phyloP scores from a whole-genome alignment of 108 stramenopile species.

The Chaetoceros muelleri region DNA sequence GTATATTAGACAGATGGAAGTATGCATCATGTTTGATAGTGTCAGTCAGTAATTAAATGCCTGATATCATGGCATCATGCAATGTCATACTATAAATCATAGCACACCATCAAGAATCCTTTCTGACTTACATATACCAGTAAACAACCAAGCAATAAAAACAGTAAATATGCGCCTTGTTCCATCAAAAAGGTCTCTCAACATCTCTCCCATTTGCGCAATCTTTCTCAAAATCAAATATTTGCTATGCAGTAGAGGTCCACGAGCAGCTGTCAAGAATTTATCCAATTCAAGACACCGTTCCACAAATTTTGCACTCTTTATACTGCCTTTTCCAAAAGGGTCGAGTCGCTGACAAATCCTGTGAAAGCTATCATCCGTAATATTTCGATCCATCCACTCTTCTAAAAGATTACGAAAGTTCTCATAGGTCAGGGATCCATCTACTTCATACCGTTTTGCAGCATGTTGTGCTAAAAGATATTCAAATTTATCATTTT shows the following conservation, averaged over 20 bases:
- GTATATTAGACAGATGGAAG: no score
- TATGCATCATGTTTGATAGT: no score
- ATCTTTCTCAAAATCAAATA: background rate
- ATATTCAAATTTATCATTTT: constrained; percentile 20
- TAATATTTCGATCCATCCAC: background rate
- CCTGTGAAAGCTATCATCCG: background rate
- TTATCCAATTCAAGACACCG: constrained; percentile 12
- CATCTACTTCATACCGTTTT: constrained; percentile 18
- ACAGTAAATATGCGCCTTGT: constrained; percentile 36
- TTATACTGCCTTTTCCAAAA: constrained; percentile 11
- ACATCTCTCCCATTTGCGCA: background rate
- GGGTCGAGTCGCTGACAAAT: background rate
- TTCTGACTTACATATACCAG: constrained; percentile 31
- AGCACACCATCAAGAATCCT: no score
- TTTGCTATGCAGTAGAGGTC: constrained; percentile 2
- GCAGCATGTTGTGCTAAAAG: constrained; percentile 38
- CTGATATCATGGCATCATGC: no score
- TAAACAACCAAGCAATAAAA: constrained; percentile 29
- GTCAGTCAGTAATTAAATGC: no score
- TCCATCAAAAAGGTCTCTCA: background rate
- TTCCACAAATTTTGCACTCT: constrained; percentile 25
- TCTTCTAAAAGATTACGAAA: constrained; percentile 13
- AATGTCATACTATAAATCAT: no score
- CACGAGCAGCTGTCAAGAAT: background rate
- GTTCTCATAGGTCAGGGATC: constrained; percentile 22